A percentile compares a stretch with the other conserved stretches of the same genome.
Conservation (phyloP, 2,329 filamentous ascomycete genomes). For the Coniochaeta sp. region DNA sequence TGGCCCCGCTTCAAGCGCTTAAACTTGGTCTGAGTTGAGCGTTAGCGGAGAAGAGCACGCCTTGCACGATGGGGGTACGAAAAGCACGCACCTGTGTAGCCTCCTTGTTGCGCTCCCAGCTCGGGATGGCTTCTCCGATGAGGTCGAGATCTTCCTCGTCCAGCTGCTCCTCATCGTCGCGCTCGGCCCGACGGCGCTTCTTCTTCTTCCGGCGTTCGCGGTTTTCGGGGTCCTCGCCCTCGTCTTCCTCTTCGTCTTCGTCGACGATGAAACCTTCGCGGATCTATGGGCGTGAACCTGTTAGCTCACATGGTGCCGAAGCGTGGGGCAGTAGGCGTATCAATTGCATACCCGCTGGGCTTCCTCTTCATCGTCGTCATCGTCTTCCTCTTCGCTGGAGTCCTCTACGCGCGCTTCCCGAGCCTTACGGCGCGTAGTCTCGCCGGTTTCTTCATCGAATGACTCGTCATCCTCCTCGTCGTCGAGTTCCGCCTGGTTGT, state of each 20-base stretch:
- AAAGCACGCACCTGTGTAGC: constrained; percentile 55
- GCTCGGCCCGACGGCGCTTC: constrained; percentile 69
- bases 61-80: neutral
- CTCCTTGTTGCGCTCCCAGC: constrained; percentile 57
- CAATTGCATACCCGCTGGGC: constrained; percentile 55
- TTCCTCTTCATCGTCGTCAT: constrained; percentile 86
- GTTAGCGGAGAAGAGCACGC: constrained; percentile 2
- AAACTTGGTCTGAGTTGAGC: constrained; percentile 66
- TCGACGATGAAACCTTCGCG: constrained; percentile 95
- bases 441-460: constrained; percentile 67
- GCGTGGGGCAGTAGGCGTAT: neutral
- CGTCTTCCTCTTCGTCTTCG: constrained; percentile 73
- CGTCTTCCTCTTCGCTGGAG: constrained; percentile 87
- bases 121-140: constrained; percentile 75
- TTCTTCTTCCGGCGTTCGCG: constrained; percentile 56
- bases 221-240: constrained; percentile 51
- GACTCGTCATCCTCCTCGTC: constrained; percentile 80
- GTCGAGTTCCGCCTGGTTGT: constrained; percentile 79
- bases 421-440: constrained; percentile 32
- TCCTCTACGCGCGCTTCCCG: constrained; percentile 56
- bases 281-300: constrained; percentile 47
- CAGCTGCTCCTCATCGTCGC: constrained; percentile 78
- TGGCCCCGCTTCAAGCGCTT: constrained; percentile 94
- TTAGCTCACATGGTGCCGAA: constrained; percentile 7
- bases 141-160: constrained; percentile 96